Evolutionary conservation across 768 basidiomycete species (phyloP).

Genomic region (Galerina sulciceps): DNA sequence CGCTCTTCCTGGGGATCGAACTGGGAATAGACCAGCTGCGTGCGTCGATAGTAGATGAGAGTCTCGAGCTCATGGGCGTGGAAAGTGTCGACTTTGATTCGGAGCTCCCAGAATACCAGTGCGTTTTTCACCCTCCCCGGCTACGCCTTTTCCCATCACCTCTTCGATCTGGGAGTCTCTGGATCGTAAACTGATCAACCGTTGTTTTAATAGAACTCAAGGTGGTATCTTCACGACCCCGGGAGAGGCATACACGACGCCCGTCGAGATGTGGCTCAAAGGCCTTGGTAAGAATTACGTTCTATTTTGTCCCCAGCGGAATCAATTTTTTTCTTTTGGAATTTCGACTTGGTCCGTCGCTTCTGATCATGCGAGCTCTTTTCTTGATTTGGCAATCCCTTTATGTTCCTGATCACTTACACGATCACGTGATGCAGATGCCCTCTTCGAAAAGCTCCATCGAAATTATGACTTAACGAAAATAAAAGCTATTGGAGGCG

Average conservation of each 20-base stretch:
- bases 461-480: conserved; percentile 70
- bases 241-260: conserved; percentile 86
- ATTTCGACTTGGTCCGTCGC: conserved; percentile 7
- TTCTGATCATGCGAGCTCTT: conserved; percentile 26
- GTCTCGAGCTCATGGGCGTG: conserved; percentile 79
- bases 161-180: not conserved
- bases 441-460: conserved; percentile 74
- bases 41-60: conserved; percentile 83
- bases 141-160: conserved; percentile 6
- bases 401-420: conserved; percentile 29
- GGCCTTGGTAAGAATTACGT: conserved; percentile 65
- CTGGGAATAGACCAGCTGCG: conserved; percentile 84
- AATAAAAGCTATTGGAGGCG: conserved; percentile 77
- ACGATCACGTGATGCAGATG: conserved; percentile 54
- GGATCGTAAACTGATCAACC: not conserved
- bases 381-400: conserved; percentile 35
- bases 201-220: conserved; percentile 59
- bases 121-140: conserved; percentile 35
- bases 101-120: conserved; percentile 83
- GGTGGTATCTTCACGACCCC: conserved; percentile 87
- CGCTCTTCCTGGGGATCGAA: conserved; percentile 84
- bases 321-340: conserved; percentile 59
- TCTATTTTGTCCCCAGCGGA: conserved; percentile 45
- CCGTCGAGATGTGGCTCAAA: conserved; percentile 91
- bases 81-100: conserved; percentile 85